phyloP scores from a whole-genome alignment of 768 basidiomycete species.

The Suillus sp. region DNA sequence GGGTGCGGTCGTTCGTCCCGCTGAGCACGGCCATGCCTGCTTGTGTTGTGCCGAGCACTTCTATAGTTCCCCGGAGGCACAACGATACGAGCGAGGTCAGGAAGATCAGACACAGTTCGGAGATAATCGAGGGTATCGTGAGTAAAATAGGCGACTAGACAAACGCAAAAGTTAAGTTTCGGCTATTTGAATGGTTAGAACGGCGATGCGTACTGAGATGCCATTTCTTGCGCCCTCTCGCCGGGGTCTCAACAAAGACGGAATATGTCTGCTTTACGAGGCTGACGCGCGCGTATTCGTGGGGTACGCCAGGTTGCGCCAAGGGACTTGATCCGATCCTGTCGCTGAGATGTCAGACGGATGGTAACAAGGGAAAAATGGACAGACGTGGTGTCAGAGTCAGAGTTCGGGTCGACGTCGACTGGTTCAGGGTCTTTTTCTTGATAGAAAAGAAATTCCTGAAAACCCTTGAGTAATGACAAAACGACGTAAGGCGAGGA shows the following conservation, averaged over 20 bases:
- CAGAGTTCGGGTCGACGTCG: constrained; percentile 50
- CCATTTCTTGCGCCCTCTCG: constrained; percentile 74
- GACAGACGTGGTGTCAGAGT: constrained; percentile 53
- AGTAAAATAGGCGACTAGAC: constrained; percentile 75
- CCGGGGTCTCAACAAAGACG: constrained; percentile 65
- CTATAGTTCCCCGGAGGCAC: constrained; percentile 65
- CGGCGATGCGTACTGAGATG: constrained; percentile 62
- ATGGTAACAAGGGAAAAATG: neutral
- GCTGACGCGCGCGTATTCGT: constrained; percentile 43
- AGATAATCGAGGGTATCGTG: constrained; percentile 60
- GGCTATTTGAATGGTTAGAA: constrained; percentile 3
- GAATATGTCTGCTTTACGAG: constrained; percentile 83
- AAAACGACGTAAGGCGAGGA: constrained; percentile 1
- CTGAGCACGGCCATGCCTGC: constrained; percentile 41
- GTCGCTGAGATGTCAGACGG: constrained; percentile 15
- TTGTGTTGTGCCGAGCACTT: constrained; percentile 62
- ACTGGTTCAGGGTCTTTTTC: constrained; percentile 60
- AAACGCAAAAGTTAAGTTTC: constrained; percentile 12
- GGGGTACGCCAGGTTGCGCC: constrained; percentile 25
- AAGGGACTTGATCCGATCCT: constrained; percentile 35
- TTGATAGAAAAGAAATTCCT: constrained; percentile 81
- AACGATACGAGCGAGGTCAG: constrained; percentile 50
- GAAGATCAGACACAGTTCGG: constrained; percentile 59
- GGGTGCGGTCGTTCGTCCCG: constrained; percentile 29
- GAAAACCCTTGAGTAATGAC: constrained; percentile 12